Evolutionary conservation across 768 basidiomycete genomes (phyloP), one percentile per base, ranked within the genome.

Genomic region (Leucosporidium yakuticum): DNA sequence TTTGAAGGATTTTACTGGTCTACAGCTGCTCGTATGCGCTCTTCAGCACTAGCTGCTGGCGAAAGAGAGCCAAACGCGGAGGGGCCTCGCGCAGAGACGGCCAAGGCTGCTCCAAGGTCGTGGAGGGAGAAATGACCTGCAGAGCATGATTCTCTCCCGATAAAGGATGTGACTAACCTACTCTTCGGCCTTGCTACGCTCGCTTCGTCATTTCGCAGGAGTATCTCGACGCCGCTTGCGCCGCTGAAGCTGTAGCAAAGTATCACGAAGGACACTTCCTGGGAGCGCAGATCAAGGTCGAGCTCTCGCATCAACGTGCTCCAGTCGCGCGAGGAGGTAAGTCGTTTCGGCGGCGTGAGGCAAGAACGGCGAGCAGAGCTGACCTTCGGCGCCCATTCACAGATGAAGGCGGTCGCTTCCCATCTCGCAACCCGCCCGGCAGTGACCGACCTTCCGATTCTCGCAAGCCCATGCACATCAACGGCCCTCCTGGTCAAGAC

Each of bases 201-300:
- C 11, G 14, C 54, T 36, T 21, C 31, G 21, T 25, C 51, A 4
- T 14, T 32, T 31, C 32, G 25, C 66, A 74, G 74, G 74, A 74
- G 50, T 74, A 69, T 61, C 56, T 47, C 19, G 68, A 74, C 29
- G 62, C 68, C 8, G 67, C 69, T 17, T 59, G 65, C 6, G 75
- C 73, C 19, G 47, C 59, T 15, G 67, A 71, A 39, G 75, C 75
- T 53, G 70, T 75, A n/a, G 74, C 70, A 1, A 69, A 71, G 58
- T 76, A 76, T 65, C 61, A 76, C 60, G 72, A 70, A 25, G 75
- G 75, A 5, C 68, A 71, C 60, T 76, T 76, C 68, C 64, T 76
- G n/a, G 74, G 73, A 44, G 73, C 69, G 39, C 68, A 69, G 67
- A 75, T 76, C 66, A 71, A 71, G 62, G 75, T 76, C 32, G 69